Conservation (phyloP, 2,329 filamentous ascomycete species). For the Massarina eburnea region DNA sequence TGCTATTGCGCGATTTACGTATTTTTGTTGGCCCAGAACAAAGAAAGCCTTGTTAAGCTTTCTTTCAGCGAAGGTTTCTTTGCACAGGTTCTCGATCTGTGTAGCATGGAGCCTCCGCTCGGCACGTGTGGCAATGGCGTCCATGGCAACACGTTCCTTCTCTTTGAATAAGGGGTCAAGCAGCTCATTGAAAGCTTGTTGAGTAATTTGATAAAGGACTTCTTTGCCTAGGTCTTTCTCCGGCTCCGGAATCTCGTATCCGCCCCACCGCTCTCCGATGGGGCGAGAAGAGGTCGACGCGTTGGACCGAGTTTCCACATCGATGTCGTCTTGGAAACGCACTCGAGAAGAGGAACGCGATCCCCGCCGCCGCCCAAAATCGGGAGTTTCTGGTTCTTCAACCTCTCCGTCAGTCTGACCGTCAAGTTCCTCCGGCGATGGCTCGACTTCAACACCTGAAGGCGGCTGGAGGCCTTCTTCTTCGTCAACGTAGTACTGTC, state of each 20-base stretch:
- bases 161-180: conserved; percentile 82
- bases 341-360: conserved; percentile 80
- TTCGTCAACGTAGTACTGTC: conserved; percentile 81
- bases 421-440: conserved; percentile 3
- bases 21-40: conserved; percentile 28
- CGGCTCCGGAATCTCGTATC: conserved; percentile 75
- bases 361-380: conserved; percentile 33
- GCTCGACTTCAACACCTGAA: conserved; percentile 13
- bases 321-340: conserved; percentile 71
- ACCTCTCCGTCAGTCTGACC: conserved; percentile 12
- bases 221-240: conserved; percentile 85
- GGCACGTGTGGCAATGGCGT: conserved; percentile 52
- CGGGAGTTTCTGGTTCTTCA: conserved; percentile 7
- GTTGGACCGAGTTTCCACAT: conserved; percentile 71
- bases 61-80: conserved; percentile 16
- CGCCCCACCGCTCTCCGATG: conserved; percentile 69
- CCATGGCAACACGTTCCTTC: conserved; percentile 75
- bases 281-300: conserved; percentile 72
- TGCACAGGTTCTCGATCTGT: conserved; percentile 22
- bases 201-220: conserved; percentile 86
- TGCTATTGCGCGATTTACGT: conserved; percentile 26
- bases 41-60: conserved; percentile 18
- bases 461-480: conserved; percentile 67
- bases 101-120: conserved; percentile 28
- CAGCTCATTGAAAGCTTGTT: conserved; percentile 91